Conservation (phyloP, 1,284 basidiomycete genomes). For the Papiliotrema terrestris region DNA sequence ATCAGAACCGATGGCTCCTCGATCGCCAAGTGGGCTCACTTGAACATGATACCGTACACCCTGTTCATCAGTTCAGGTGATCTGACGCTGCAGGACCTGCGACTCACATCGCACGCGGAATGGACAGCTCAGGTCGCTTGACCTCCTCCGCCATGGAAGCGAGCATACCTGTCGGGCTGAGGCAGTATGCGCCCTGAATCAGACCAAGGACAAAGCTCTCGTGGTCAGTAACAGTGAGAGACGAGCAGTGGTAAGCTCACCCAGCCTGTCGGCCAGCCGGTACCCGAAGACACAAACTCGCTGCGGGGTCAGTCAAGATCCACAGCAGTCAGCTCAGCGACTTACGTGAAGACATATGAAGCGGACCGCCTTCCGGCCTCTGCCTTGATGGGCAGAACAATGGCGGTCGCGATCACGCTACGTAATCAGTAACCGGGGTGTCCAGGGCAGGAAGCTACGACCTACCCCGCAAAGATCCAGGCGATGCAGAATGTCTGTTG, state of each 20-base stretch:
- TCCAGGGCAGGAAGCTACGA: background rate
- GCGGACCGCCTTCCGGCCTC: constrained; percentile 37
- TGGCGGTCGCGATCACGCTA: constrained; percentile 43
- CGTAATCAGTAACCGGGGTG: background rate
- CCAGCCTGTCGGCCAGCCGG: constrained; percentile 41
- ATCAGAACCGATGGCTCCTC: background rate
- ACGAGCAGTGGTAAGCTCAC: constrained; percentile 12
- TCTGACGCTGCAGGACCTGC: constrained; percentile 12
- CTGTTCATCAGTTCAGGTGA: constrained; percentile 13
- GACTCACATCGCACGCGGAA: constrained; percentile 46
- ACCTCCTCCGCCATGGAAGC: constrained; percentile 47
- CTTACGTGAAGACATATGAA: constrained; percentile 27
- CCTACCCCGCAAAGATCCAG: constrained; percentile 26
- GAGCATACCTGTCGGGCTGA: constrained; percentile 43
- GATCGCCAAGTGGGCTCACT: constrained; percentile 15
- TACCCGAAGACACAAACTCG: constrained; percentile 43
- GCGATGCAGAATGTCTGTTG: constrained; percentile 28
- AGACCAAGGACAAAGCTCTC: constrained; percentile 40
- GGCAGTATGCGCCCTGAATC: constrained; percentile 39
- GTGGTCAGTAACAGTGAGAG: background rate
- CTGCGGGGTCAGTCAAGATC: constrained; percentile 7
- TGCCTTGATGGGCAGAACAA: constrained; percentile 46
- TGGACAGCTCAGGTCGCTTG: constrained; percentile 38
- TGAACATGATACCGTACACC: constrained; percentile 24
- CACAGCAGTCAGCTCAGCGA: background rate